Evolutionary conservation across 352 stramenopile species (phyloP).

Genomic region (Globisporangium mamillatum): DNA sequence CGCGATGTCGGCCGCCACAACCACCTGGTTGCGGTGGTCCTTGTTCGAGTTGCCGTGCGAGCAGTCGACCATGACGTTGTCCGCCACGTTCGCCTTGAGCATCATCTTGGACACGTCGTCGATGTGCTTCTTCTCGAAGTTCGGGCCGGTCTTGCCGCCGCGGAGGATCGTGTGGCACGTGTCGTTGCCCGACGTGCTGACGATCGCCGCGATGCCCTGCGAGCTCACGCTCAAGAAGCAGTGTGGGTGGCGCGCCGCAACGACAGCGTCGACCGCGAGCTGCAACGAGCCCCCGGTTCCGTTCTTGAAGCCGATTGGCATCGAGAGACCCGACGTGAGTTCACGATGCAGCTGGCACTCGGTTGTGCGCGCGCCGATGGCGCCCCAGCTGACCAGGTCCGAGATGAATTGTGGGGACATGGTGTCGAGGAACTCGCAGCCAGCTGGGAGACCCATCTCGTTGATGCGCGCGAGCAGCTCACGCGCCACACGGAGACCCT

Average conservation of each 20-base stretch:
- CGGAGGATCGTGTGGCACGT: conserved; percentile 87
- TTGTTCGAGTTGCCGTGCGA: conserved; percentile 90
- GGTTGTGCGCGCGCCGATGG: conserved; percentile 89
- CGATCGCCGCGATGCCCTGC: conserved; percentile 84
- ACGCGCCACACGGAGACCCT: conserved; percentile 79
- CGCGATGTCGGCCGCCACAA: conserved; percentile 67
- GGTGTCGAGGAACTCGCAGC: conserved; percentile 88
- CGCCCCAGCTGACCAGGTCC: conserved; percentile 87
- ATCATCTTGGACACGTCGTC: conserved; percentile 74
- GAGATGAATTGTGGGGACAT: conserved; percentile 91
- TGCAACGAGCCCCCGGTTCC: conserved; percentile 85
- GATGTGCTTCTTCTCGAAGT: conserved; percentile 85
- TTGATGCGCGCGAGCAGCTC: conserved; percentile 86
- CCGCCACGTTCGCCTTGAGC: conserved; percentile 76
- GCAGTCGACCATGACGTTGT: conserved; percentile 91
- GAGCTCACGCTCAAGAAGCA: conserved; percentile 88
- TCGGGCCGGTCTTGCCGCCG: conserved; percentile 82
- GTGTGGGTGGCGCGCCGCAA: conserved; percentile 80
- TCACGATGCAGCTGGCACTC: conserved; percentile 89
- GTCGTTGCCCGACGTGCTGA: conserved; percentile 86
- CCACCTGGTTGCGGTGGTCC: conserved; percentile 85
- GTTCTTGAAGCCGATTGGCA: conserved; percentile 93
- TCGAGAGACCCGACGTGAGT: conserved; percentile 86
- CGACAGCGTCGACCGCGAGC: conserved; percentile 81
- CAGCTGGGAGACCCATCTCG: conserved; percentile 77